Conservation (phyloP, 257 asterid species). For the Capsicum rhomboideum region DNA sequence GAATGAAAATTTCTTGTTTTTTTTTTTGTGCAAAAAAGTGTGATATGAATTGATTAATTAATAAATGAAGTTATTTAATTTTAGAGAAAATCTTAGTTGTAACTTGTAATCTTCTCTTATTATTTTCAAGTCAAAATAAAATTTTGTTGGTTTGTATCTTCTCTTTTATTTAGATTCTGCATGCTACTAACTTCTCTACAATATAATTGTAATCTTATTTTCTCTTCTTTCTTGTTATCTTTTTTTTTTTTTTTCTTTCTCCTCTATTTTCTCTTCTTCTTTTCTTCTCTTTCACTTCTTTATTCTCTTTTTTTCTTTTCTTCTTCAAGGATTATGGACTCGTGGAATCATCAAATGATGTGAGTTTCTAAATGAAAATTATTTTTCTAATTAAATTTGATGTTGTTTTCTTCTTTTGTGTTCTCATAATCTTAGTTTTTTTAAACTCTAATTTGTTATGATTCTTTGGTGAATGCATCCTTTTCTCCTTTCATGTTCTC, state of each 20-base stretch:
- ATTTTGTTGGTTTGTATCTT: background rate
- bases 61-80: background rate
- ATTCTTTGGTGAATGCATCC: no score
- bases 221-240: background rate
- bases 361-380: background rate
- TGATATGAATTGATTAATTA: background rate
- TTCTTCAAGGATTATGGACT: background rate
- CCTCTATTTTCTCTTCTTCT: background rate
- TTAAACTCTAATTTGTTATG: no score
- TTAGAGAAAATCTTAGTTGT: background rate
- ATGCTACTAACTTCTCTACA: background rate
- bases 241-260: background rate
- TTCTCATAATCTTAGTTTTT: background rate
- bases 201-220: background rate
- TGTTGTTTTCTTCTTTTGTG: background rate
- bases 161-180: background rate
- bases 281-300: background rate
- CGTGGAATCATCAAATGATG: conserved; percentile 6
- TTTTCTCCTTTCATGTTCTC: background rate
- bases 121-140: background rate
- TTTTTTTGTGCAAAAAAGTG: background rate
- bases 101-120: background rate
- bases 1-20: background rate
- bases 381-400: background rate
- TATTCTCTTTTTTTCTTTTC: background rate